Base-by-base conservation (phyloP, 2,329 filamentous ascomycete genomes). In the Teratosphaeriaceae sp. region DNA sequence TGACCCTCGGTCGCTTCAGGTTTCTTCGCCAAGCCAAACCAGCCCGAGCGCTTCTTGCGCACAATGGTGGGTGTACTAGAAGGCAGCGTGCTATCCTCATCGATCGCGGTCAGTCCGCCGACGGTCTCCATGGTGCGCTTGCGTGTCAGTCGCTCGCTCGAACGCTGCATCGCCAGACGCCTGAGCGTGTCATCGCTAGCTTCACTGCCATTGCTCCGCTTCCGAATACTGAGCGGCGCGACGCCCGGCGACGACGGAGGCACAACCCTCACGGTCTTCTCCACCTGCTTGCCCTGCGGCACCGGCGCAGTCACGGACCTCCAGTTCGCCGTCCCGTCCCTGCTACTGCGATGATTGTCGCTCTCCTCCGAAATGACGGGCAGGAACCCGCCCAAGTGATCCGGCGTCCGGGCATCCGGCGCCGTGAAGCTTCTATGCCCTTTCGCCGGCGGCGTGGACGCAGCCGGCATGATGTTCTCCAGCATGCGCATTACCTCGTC, bases 191-290 rank as follows among this genome's bases (percentile, higher is more conserved):
- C 48, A 29, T 50, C 43, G 34, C 50, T 56, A 18, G 48, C 45
- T 30, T 54, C 55, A 54, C 27, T 62, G 53, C 57, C 15, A 54
- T 48, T 55, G 43, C 51, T 54, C 8, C 65, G 65, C 62, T 80
- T 80, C 37, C 73, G 70, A 31, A 80, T 73, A 38, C 72, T 75
- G 35, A 80, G 63, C 2, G 77, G 74, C 29, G 72, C 74, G 6
- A 76, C 64, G 3, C 63, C 67, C 8, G 70, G 56, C 3, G 74
- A 71, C 26, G 73, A 74, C 8, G 71, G 68, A 21, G 73, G 68
- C 2, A 82, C 76, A 49, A 81, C 64, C 11, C 79, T 70, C 33
- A 82, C 76, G 0, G 77, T 80, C 22, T 66, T 62, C 35, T 57
- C 57, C 55, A 55, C 19, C 59, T 59, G 46, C 49, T 61, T 45